A percentile compares a stretch with the other conserved stretches of the same genome.
These are phyloP conservation scores for Fusarium anguioides DNA, from an alignment of 2,329 filamentous ascomycete genomes.

Conservation along the genomic window DNA sequence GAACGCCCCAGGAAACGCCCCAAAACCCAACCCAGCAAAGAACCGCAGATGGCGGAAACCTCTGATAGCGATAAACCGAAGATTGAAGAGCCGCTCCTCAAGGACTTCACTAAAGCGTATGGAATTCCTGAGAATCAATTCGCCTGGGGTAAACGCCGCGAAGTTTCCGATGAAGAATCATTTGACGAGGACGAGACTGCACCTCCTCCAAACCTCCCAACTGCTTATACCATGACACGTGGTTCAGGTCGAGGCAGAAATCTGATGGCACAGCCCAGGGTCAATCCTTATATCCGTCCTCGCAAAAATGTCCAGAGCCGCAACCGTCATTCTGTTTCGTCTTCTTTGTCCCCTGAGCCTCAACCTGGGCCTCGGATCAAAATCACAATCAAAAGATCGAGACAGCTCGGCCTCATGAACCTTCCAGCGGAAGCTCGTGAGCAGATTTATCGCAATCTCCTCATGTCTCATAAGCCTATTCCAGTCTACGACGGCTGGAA, in stretches of 20 bases:
- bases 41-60: neutral
- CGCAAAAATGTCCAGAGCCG: neutral
- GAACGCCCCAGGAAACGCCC: conserved; percentile 1
- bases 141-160: conserved; percentile 13
- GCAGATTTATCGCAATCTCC: conserved; percentile 48
- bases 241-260: neutral
- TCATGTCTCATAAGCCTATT: conserved; percentile 49
- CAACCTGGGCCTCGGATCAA: neutral
- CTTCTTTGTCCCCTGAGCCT: neutral
- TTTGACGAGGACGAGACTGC: conserved; percentile 35
- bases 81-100: conserved; percentile 18
- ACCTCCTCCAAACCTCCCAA: conserved; percentile 21
- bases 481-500: conserved; percentile 51
- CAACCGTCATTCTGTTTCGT: neutral
- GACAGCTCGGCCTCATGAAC: conserved; percentile 14
- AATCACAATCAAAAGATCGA: neutral
- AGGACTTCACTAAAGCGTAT: conserved; percentile 20
- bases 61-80: neutral
- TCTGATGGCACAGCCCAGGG: neutral
- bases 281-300: neutral
- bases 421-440: conserved; percentile 48
- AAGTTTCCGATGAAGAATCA: neutral
- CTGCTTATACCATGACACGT: neutral
- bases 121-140: conserved; percentile 28
- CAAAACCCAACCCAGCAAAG: neutral